Evolutionary conservation across 768 basidiomycete genomes (phyloP), one percentile per base, ranked within the genome.

Genomic region (Lyophyllum semitale): DNA sequence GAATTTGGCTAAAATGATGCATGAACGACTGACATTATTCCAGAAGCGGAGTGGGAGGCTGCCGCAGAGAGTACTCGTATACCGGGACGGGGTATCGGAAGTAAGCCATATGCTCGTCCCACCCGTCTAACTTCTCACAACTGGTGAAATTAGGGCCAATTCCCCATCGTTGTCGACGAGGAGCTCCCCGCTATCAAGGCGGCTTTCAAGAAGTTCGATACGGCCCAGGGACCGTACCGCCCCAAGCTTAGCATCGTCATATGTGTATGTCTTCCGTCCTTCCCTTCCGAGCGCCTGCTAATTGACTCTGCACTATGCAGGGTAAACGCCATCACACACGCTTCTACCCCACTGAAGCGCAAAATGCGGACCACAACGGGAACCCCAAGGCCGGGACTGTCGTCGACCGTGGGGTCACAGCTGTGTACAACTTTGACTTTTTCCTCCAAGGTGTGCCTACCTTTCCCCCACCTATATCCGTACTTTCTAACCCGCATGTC

Each of bases 71-170:
- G 75, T 94, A 41, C 66, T 88, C 12, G 80, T 94, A 0, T 94
- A 87, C 63, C 84, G 92, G 18, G 91, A 93, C 65, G 91, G 91
- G 46, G 89, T 93, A 26, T 91, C 89, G 2, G 90, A 92, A 72
- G 89, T 87, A 29, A 3, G 17, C 26, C n/a, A 18, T 42, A 13
- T 26, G 5, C 25, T 43, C 32, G 23, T 52, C 11, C 29, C 9
- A 7, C 7, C 30, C 17, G 12, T 40, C 15, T 43, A 7, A 4
- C 38, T 5, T 13, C 37, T 25, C 30, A 35, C 38, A n/a, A 5
- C 41, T 22, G 17, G 23, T 71, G 74, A 8, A 76, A 73, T 15
- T 74, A 92, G 83, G 89, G 89, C 0, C 90, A 93, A 71, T 92
- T 88, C 62, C 63, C 75, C 38, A 80, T 73, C 25, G 88, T 93